phyloP scores from a whole-genome alignment of 805 yeast genomes.

The Schwanniomyces yamadae region DNA sequence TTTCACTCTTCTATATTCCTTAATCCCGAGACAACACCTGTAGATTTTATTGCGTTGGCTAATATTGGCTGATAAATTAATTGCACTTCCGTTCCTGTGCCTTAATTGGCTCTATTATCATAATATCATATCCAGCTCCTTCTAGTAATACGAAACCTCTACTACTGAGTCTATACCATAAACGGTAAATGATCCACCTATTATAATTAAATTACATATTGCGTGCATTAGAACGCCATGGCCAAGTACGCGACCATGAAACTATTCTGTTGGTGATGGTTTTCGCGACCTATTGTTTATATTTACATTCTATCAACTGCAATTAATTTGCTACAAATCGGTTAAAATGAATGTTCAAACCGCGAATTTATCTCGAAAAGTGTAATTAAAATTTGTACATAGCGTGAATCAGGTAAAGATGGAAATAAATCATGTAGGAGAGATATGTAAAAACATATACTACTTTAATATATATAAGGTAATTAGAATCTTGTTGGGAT shows the following conservation, averaged over 20 bases:
- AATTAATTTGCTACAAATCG: conserved; percentile 9
- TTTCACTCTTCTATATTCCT: too few relatives aligned
- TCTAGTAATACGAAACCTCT: too few relatives aligned
- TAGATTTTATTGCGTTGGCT: too few relatives aligned
- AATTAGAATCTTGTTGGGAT: not conserved
- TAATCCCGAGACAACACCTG: too few relatives aligned
- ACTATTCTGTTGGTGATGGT: not conserved
- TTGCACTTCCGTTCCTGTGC: too few relatives aligned
- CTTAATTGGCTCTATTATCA: too few relatives aligned
- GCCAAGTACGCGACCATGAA: not conserved
- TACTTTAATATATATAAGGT: not conserved
- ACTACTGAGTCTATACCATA: too few relatives aligned
- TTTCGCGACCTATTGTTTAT: conserved; percentile 5
- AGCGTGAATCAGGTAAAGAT: conserved; percentile 9
- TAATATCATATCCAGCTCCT: too few relatives aligned
- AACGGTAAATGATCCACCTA: conserved; percentile 1
- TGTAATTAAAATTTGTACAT: conserved; percentile 4
- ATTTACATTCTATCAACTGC: conserved; percentile 8
- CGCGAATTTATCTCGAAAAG: conserved; percentile 2
- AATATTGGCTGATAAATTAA: too few relatives aligned
- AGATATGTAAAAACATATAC: not conserved
- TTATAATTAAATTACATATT: conserved; percentile 1
- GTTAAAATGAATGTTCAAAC: conserved; percentile 3
- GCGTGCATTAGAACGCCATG: not conserved
- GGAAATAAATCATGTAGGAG: not conserved